These are phyloP conservation scores for Collybia mongolica DNA, from an alignment of 768 basidiomycete species.

Conservation along the genomic window DNA sequence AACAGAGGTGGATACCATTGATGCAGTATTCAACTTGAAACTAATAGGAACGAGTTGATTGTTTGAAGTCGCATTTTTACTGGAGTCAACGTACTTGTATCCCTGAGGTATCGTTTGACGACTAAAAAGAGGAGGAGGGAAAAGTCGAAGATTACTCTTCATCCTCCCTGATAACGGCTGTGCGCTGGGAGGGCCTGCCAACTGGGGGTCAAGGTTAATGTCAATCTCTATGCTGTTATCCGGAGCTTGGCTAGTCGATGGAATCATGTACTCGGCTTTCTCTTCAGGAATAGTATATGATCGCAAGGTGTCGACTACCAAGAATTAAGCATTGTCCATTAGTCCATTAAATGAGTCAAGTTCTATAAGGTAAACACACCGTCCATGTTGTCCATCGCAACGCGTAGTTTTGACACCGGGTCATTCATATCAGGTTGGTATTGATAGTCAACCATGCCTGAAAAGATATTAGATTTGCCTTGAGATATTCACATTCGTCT, in stretches of 20 bases:
- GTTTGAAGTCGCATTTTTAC: background rate
- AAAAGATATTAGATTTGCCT: background rate
- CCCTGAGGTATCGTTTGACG: conserved; percentile 75
- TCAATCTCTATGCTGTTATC: conserved; percentile 20
- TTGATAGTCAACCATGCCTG: conserved; percentile 95
- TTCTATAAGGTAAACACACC: conserved; percentile 45
- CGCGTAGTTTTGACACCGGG: conserved; percentile 64
- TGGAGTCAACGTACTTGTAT: conserved; percentile 60
- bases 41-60: conserved; percentile 30
- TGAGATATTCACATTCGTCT: background rate
- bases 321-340: background rate
- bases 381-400: conserved; percentile 78
- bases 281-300: conserved; percentile 70
- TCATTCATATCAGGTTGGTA: conserved; percentile 76
- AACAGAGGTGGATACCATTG: conserved; percentile 62
- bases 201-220: conserved; percentile 54
- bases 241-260: conserved; percentile 18
- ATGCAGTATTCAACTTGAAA: conserved; percentile 77
- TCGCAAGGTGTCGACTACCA: conserved; percentile 68
- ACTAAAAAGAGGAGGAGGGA: conserved; percentile 90
- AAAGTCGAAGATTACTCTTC: conserved; percentile 66
- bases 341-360: too few relatives aligned
- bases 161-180: conserved; percentile 13
- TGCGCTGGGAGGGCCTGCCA: conserved; percentile 20
- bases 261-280: conserved; percentile 57